Base-by-base conservation (phyloP, 179 eudicot genomes). In the Sideroxylon spinosum region DNA sequence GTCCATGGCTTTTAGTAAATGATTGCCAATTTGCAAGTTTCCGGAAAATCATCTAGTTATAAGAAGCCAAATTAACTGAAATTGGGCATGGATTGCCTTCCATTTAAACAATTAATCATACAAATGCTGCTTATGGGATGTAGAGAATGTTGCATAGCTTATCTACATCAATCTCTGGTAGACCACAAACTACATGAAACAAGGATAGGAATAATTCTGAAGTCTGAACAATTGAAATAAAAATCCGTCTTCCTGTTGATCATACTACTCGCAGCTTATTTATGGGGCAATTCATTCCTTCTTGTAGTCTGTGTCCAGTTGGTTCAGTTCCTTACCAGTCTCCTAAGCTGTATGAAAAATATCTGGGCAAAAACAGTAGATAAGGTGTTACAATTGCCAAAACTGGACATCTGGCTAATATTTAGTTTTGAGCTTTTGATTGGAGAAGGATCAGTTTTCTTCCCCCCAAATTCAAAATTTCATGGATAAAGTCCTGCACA, bases 41-140 rank as follows among this genome's bases (percentile, higher is more conserved):
- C 59, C 28, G 46, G 55, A 46, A 55, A 46, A 70, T 70, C 74
- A 70, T 70, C 23, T 69, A 28, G 29, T 22, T 69, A 25, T 48
- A 69, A 69, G 12, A 46, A 20, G 32, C 12, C 59, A 49, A 49
- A 3, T 49, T 70, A 20, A n/a, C 28, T 22, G 19, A 8, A 25
- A 69, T 12, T 70, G 22, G 59, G 2, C 22, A 10, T 26, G 14
- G 32, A 52, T 12, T 49, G 7, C 26, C 11, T 49, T 49, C 11
- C 19, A 16, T 11, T 68, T 68, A 6, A 11, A 5, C 11, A 29
- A 16, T 25, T 71, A 17, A 26, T 13, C 62, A 52, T 71, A 52
- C 75, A 7, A 13, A 52, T 52, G 32, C 37, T 49, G 20, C 61
- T 14, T 71, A 52, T 52, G 61, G 53, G 9, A 14, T 19, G 26